Percentiles rank a stretch among this genome's conserved stretches.
Conservation (phyloP, 1,139 yeast genomes). For the Candida labiduridarum region DNA sequence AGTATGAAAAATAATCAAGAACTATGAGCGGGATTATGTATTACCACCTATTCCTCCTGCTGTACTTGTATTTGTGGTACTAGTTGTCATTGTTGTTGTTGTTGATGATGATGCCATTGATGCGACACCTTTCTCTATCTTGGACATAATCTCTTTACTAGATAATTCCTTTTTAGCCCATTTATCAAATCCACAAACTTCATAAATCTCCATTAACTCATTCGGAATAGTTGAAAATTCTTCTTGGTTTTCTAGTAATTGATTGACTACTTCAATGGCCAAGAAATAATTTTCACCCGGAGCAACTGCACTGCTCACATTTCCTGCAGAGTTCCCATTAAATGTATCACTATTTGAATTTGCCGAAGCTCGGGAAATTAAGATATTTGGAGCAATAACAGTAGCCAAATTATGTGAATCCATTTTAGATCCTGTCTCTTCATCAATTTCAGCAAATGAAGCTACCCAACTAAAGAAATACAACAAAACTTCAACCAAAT, state of each 20-base stretch:
- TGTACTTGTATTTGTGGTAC: too few relatives aligned
- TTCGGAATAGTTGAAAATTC: constrained; percentile 77
- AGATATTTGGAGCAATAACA: constrained; percentile 89
- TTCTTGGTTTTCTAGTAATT: constrained; percentile 80
- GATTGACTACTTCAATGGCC: constrained; percentile 89
- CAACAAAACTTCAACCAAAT: constrained; percentile 81
- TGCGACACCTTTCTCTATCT: constrained; percentile 28
- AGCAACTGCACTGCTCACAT: constrained; percentile 24
- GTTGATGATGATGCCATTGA: background rate
- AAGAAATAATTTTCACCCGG: constrained; percentile 78
- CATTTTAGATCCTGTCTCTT: constrained; percentile 93
- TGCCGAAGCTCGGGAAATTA: constrained; percentile 52
- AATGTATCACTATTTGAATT: constrained; percentile 13
- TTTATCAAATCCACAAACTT: constrained; percentile 34
- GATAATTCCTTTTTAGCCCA: constrained; percentile 20
- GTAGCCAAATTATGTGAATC: constrained; percentile 94
- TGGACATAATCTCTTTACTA: constrained; percentile 42
- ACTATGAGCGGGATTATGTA: background rate
- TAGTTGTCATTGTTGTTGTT: constrained; percentile 2
- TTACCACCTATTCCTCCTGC: background rate
- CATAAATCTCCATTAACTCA: constrained; percentile 46
- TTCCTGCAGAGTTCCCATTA: constrained; percentile 21
- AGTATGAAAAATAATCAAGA: background rate
- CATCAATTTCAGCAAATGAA: constrained; percentile 87
- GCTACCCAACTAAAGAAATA: constrained; percentile 95